These are phyloP conservation scores for Lodderomyces parapsilosis DNA, from an alignment of 1,139 yeast genomes.

Conservation along the genomic window DNA sequence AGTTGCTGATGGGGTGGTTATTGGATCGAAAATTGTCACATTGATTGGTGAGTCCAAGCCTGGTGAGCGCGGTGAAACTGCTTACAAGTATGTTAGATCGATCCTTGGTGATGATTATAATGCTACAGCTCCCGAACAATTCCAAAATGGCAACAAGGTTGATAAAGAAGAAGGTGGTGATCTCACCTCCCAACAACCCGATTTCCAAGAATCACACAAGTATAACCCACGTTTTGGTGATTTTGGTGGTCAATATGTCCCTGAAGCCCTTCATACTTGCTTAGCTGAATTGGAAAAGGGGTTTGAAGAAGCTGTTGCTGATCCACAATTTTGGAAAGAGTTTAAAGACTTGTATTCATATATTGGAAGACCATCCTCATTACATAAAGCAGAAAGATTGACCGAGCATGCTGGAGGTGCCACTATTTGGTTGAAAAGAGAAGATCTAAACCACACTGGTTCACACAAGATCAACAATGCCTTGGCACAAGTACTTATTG, in stretches of 20 bases:
- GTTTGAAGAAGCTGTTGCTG: slow-evolving; percentile 84
- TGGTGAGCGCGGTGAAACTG: slow-evolving; percentile 60
- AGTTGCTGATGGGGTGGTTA: slow-evolving; percentile 90
- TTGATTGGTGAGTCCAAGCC: slow-evolving; percentile 62
- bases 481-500: slow-evolving; percentile 88
- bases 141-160: slow-evolving; percentile 16
- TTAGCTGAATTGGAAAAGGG: slow-evolving; percentile 84
- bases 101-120: slow-evolving; percentile 64
- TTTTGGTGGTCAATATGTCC: slow-evolving; percentile 98
- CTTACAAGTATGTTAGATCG: slow-evolving; percentile 63
- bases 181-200: slow-evolving; percentile 30
- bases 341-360: slow-evolving; percentile 75
- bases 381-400: slow-evolving; percentile 88
- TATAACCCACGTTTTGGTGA: slow-evolving; percentile 83
- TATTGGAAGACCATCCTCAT: slow-evolving; percentile 94
- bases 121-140: slow-evolving; percentile 31
- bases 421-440: slow-evolving; percentile 96
- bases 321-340: slow-evolving; percentile 91
- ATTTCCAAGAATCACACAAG: slow-evolving; percentile 54
- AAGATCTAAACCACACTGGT: slow-evolving; percentile 97
- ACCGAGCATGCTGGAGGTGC: slow-evolving; percentile 95
- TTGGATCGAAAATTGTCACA: slow-evolving; percentile 83
- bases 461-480: slow-evolving; percentile 97
- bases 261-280: slow-evolving; percentile 93
- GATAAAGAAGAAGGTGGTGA: slow-evolving; percentile 11